Conservation (phyloP, 2,329 filamentous ascomycete species). For the Hymenoscyphus linearis region DNA sequence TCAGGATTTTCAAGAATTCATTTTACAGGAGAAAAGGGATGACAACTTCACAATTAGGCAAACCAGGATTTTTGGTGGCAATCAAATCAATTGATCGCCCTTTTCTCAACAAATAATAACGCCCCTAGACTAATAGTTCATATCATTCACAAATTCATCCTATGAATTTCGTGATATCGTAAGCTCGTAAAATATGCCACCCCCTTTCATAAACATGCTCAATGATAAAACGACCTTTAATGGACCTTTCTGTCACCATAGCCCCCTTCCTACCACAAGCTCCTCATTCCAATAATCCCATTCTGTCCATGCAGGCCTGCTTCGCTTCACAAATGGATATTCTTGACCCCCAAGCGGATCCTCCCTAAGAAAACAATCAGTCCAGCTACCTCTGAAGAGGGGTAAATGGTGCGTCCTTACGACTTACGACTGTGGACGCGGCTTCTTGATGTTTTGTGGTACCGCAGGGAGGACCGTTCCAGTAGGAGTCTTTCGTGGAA, state of each 20-base stretch:
- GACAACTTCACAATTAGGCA: neutral
- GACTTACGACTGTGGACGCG: conserved; percentile 23
- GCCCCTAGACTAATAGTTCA: no score
- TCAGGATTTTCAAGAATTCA: neutral
- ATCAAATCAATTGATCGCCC: neutral
- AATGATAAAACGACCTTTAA: neutral
- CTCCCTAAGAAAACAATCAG: conserved; percentile 10
- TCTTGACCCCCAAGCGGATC: conserved; percentile 8
- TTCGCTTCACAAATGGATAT: conserved; percentile 23
- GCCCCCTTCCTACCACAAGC: neutral
- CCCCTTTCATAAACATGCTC: neutral
- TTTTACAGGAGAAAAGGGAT: neutral
- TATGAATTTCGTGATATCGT: neutral
- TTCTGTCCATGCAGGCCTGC: conserved; percentile 3
- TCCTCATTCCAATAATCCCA: neutral
- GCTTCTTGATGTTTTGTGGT: conserved; percentile 15
- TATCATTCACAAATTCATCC: no score
- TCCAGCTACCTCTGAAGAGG: neutral
- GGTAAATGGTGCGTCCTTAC: conserved; percentile 18
- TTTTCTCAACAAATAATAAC: neutral
- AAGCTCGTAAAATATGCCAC: neutral
- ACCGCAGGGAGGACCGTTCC: conserved; percentile 17
- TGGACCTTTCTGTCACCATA: neutral
- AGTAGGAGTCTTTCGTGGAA: conserved; percentile 10
- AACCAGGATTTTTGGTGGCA: neutral